phyloP scores from a whole-genome alignment of 116 monocot genomes.

The Zostera marina region DNA sequence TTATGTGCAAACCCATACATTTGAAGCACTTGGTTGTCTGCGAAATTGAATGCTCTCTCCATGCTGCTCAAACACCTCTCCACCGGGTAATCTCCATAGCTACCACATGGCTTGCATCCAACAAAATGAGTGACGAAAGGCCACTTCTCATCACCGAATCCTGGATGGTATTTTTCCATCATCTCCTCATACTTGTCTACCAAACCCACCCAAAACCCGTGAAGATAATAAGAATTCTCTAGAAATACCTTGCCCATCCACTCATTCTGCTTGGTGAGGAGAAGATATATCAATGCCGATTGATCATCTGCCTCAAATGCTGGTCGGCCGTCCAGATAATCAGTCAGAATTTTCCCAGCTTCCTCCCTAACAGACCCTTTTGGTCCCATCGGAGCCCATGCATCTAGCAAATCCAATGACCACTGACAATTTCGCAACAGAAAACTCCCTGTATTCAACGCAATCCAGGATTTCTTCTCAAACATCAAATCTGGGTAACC shows the following conservation, averaged over 20 bases:
- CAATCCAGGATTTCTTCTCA: constrained; percentile 56
- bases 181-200: constrained; percentile 58
- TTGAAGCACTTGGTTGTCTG: constrained; percentile 48
- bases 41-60: constrained; percentile 71
- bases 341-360: constrained; percentile 39
- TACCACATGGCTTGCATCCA: constrained; percentile 66
- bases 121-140: constrained; percentile 71
- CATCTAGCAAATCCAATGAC: constrained; percentile 47
- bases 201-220: constrained; percentile 50
- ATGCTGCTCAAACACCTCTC: constrained; percentile 58
- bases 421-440: constrained; percentile 53
- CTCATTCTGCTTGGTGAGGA: constrained; percentile 27
- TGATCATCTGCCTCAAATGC: constrained; percentile 67
- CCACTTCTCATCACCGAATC: constrained; percentile 54
- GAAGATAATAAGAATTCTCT: constrained; percentile 59
- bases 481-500: constrained; percentile 62
- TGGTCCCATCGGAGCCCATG: constrained; percentile 62
- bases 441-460: constrained; percentile 54
- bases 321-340: constrained; percentile 40
- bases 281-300: constrained; percentile 57
- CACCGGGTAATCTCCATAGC: constrained; percentile 55
- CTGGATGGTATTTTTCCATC: constrained; percentile 54
- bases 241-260: constrained; percentile 43
- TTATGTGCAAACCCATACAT: constrained; percentile 49
- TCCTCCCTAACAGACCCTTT: constrained; percentile 41